Base-by-base conservation (phyloP, 345 rosid species). In the Odontarrhena argentea region DNA sequence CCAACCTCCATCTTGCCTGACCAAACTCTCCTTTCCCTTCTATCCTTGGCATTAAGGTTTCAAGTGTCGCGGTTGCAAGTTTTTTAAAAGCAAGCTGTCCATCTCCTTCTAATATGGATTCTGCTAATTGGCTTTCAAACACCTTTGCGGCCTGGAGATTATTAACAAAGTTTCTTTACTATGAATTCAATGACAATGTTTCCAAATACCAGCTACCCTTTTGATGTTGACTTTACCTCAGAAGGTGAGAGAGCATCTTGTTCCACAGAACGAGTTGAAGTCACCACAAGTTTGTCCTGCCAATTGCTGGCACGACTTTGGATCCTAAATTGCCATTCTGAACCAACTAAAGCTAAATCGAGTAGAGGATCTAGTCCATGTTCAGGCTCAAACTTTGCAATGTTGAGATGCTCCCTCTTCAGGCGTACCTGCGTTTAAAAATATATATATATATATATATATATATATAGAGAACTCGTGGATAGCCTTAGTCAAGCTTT, bases 21-120 rank as follows among this genome's bases (percentile, higher is more conserved):
- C 96, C 97, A 75, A 90, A 79, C 78, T 87, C 94, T 50, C 97
- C 94, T 80, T 90, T 90, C n/a, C 96, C 97, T 84, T 94, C 96
- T 70, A 94, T 90, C 74, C 89, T 85, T 37, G 97, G 99, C 97
- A 91, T 94, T 64, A 94, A 80, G 8, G 87, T 80, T 74, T 87
- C 97, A 14, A 94, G 88, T 47, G 99, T 94, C 59, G 96, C 95
- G 4, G 97, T 90, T 47, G 99, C 99, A 35, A 94, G 99, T 84
- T 87, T 94, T 62, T 94, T 87, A 70, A 94, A 90, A 46, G 97
- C 99, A 40, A 94, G 97, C 73, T 91, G 92, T 66, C 99, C 97
- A 69, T 91, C 89, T 43, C 95, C 89, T 88, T 91, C 97, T 80
- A 90, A 76, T 79, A 94, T 94, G 55, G 99, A 94, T 78, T 91